Evolutionary conservation across 768 basidiomycete species (phyloP).

Genomic region (Termitomyces sp.): DNA sequence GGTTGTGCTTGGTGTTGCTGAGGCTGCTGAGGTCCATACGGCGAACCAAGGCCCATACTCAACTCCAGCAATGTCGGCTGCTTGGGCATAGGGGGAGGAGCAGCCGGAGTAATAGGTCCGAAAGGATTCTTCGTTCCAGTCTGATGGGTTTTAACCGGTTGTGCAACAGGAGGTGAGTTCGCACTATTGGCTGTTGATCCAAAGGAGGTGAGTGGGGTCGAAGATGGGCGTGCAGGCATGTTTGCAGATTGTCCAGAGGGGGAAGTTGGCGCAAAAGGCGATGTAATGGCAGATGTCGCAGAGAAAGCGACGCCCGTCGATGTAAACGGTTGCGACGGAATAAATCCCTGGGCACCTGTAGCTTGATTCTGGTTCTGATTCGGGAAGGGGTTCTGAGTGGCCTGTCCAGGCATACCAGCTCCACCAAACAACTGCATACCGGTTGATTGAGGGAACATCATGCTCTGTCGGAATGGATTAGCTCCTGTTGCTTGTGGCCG

Average conservation of each 20-base stretch:
- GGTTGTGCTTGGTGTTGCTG: conserved; percentile 21
- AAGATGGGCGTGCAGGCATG: conserved; percentile 61
- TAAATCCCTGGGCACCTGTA: conserved; percentile 3
- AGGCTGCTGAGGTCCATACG: conserved; percentile 21
- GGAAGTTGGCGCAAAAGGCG: conserved; percentile 24
- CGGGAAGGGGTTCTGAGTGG: conserved; percentile 19
- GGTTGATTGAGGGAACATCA: conserved; percentile 64
- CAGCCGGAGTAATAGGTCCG: conserved; percentile 59
- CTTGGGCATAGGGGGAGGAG: conserved; percentile 69
- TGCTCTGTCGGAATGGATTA: conserved; percentile 85
- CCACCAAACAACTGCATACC: conserved; percentile 49
- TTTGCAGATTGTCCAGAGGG: conserved; percentile 21
- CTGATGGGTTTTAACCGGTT: conserved; percentile 80
- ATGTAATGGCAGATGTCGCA: conserved; percentile 19
- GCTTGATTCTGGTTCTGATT: conserved; percentile 18
- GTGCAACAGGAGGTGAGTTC: conserved; percentile 44
- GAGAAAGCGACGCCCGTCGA: conserved; percentile 22
- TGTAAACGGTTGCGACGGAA: conserved; percentile 13
- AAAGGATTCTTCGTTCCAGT: conserved; percentile 98
- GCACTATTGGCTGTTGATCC: conserved; percentile 25
- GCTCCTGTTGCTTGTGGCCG: conserved; percentile 62
- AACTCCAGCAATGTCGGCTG: conserved; percentile 82
- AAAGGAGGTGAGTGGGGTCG: conserved; percentile 62
- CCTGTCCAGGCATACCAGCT: conserved; percentile 20
- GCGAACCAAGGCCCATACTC: conserved; percentile 44